Evolutionary conservation across 2,329 filamentous ascomycete genomes (phyloP), one percentile per base, ranked within the genome.

Genomic region (Scleromitrula shiraiana): DNA sequence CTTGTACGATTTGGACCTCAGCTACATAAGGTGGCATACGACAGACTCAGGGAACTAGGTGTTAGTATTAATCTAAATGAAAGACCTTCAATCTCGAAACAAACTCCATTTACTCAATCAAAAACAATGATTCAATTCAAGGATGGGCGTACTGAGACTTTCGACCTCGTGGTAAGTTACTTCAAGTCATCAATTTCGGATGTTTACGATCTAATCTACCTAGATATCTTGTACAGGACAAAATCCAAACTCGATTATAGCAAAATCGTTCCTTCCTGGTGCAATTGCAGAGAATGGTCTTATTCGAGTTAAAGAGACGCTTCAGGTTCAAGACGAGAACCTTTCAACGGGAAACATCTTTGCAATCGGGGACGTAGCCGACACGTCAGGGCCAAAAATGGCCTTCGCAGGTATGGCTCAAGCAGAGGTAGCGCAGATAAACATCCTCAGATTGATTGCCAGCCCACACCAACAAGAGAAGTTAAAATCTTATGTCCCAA

Each of bases 331-430:
- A 6, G 15, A 22, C 20, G 47, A n/a, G 5, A 43, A 20, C 20
- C 7, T 7, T 29, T 29, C 26, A 12, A 24, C 15, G 9, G 15
- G 30, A 2, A 61, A 69, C 29, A 66, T 78, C 12, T 78, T 74
- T 55, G 73, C 74, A 0, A 59, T 72, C 0, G 76, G 75, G 6
- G 75, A 78, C 54, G 70, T 78, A 19, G 69, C 74, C 10, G 68
- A 70, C 9, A 67, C 67, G n/a, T 63, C 64, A 1, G 61, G 61
- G 0, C 61, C 62, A 9, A 67, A 64, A 23, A 72, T 72, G 56
- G 73, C 67, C 2, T 64, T 72, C 29, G 67, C 73, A 1, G 71
- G 66, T 1, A 57, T 63, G 14, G 54, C 67, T 12, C 74, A 77
- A 50, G 69, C 68, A 0, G 64, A 67, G 14, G 54, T 71, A 2